A percentile compares a stretch with the other conserved stretches of the same genome.
phyloP scores from a whole-genome alignment of 2,329 filamentous ascomycete genomes.

The Cytospora piceicola region DNA sequence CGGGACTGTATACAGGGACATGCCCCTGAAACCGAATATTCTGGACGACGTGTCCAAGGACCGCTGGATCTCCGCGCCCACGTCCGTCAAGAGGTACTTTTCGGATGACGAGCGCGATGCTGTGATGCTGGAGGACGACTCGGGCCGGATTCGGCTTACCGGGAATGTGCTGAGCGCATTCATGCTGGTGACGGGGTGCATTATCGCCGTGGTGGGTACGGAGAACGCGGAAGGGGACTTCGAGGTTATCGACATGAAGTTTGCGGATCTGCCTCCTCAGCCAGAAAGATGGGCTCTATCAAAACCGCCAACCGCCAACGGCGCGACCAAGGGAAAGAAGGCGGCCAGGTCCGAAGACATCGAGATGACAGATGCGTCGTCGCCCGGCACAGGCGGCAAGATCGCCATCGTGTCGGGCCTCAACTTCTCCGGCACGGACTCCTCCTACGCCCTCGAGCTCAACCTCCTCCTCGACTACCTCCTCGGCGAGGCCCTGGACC shows the following conservation, averaged over 20 bases:
- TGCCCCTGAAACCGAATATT: slow-evolving; percentile 94
- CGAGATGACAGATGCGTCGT: slow-evolving; percentile 59
- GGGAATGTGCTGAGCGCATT: slow-evolving; percentile 70
- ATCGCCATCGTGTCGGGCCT: slow-evolving; percentile 90
- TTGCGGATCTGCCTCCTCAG: slow-evolving; percentile 84
- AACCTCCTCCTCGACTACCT: slow-evolving; percentile 85
- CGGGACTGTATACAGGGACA: slow-evolving; percentile 96
- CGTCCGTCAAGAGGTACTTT: slow-evolving; percentile 76
- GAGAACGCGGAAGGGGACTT: slow-evolving; percentile 93
- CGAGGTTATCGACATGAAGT: slow-evolving; percentile 86
- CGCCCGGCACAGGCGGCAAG: slow-evolving; percentile 50
- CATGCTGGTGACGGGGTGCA: slow-evolving; percentile 86
- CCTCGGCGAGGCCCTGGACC: slow-evolving; percentile 75
- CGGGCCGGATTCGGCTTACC: slow-evolving; percentile 79
- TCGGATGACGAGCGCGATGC: slow-evolving; percentile 63
- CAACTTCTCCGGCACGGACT: slow-evolving; percentile 74
- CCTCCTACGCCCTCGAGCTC: slow-evolving; percentile 73
- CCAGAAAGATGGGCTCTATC: slow-evolving; percentile 77
- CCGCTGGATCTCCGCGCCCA: slow-evolving; percentile 86
- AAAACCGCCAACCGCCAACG: slow-evolving; percentile 46
- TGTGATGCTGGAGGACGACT: slow-evolving; percentile 94
- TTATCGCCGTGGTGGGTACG: slow-evolving; percentile 92
- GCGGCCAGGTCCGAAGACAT: slow-evolving; percentile 51
- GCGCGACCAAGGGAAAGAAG: slow-evolving; percentile 40
- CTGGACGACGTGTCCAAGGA: slow-evolving; percentile 94